phyloP scores from a whole-genome alignment of 2,329 filamentous ascomycete genomes.

The Pseudogymnoascus sp. region DNA sequence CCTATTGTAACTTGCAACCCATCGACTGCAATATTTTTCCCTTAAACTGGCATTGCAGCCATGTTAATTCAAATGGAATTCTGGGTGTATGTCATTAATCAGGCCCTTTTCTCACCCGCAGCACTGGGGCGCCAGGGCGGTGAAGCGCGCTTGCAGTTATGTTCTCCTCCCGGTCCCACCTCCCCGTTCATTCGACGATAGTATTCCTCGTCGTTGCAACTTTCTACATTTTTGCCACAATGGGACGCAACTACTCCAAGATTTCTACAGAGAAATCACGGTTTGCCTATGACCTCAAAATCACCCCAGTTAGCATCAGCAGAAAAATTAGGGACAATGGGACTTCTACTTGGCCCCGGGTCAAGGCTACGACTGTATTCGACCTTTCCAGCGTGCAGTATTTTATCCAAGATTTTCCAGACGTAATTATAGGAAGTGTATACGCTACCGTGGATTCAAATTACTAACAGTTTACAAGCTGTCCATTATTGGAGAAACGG shows the following conservation, averaged over 20 bases:
- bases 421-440: not conserved
- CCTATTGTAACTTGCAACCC: too few species aligned
- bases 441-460: not conserved
- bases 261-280: not conserved
- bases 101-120: too few species aligned
- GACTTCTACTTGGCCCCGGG: not conserved
- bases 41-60: too few species aligned
- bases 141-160: too few species aligned
- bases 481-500: not conserved
- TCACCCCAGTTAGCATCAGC: not conserved
- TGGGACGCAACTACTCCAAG: not conserved
- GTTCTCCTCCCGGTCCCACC: too few species aligned
- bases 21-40: too few species aligned
- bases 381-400: not conserved
- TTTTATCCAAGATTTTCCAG: not conserved
- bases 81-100: too few species aligned
- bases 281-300: not conserved
- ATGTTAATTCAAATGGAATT: too few species aligned
- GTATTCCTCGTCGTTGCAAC: not conserved
- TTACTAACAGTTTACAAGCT: not conserved
- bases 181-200: not conserved
- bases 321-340: not conserved
- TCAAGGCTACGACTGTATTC: not conserved
- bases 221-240: not conserved
- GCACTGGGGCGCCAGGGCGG: too few species aligned